Base-by-base conservation (phyloP, 345 rosid species). In the Murraya paniculata region DNA sequence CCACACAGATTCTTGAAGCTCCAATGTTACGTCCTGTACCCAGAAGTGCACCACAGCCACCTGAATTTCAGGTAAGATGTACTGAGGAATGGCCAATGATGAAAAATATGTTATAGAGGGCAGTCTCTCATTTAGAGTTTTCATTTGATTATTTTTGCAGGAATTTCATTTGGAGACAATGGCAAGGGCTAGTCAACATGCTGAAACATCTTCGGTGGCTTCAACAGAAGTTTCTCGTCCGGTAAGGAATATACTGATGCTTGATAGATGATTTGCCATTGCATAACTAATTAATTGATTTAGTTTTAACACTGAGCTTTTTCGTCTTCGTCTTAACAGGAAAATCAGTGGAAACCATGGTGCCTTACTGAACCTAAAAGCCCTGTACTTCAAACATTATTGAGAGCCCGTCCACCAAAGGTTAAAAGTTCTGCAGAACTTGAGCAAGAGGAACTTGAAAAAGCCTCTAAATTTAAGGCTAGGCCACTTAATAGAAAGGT, bases 401-500 rank as follows among this genome's bases (percentile, higher is more conserved):
- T 94, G 79, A 89, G 99, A 90, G 98, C 98, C 57, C 98, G 99
- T 68, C 96, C 96, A 69, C 77, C 90, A 55, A 85, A 28, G 55
- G 89, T 88, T 78, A 94, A 97, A 87, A 91, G 90, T 81, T 91
- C 97, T 58, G 80, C 83, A 7, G 99, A 97, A 81, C 89, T 93
- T 70, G 97, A 92, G 87, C 90, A 84, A 76, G 99, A 94, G 78
- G 98, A 90, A 78, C 90, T 97, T 64, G 97, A 93, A 84, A 97
- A 93, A 81, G 86, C 89, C 22, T 98, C 98, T 41, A 97, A 90
- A 78, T 97, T 97, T 81, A 97, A 91, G 89, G 99, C 99, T 41
- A 94, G 89, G 86, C 97, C 98, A 82, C 80, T 97, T 84, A 93
- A 97, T 77, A 94, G 89, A 77, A 97, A 97, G 98, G 99, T 96